A percentile compares a stretch with the other conserved stretches of the same genome.
phyloP scores from a whole-genome alignment of 2,329 filamentous ascomycete genomes.

The Penicillium carneum region DNA sequence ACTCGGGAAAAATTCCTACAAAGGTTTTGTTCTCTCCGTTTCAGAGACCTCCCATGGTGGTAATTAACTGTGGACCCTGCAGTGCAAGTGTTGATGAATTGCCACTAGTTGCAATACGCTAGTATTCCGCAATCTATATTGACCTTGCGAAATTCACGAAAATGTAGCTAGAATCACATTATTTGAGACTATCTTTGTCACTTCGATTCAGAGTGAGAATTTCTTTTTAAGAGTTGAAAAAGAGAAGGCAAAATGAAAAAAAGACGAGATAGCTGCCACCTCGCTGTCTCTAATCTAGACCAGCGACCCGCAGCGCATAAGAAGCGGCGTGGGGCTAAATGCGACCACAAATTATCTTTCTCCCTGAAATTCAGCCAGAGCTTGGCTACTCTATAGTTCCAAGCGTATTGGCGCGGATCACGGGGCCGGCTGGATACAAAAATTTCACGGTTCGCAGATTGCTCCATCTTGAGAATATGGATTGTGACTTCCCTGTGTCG shows the following conservation, averaged over 20 bases:
- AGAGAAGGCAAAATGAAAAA: not conserved
- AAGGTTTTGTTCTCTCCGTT: not conserved
- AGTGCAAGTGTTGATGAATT: not conserved
- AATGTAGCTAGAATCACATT: not conserved
- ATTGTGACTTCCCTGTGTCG: not conserved
- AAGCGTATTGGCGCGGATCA: not conserved
- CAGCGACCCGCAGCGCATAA: not conserved
- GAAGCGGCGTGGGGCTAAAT: not conserved
- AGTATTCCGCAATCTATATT: not conserved
- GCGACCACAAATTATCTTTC: not conserved
- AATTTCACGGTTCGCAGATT: no score
- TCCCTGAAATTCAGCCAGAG: not conserved
- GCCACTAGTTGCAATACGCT: not conserved
- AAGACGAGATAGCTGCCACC: not conserved
- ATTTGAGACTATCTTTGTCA: not conserved
- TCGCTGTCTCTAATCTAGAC: not conserved
- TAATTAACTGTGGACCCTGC: not conserved
- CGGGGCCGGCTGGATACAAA: not conserved
- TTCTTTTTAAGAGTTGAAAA: not conserved
- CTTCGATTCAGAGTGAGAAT: not conserved
- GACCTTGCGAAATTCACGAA: not conserved
- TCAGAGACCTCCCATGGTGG: not conserved
- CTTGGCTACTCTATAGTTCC: not conserved
- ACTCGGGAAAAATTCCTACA: not conserved
- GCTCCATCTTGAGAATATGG: not conserved